Percentiles rank a stretch among this genome's conserved stretches.
Conservation (phyloP, 2,329 filamentous ascomycete genomes). For the Pyrenophora teres region DNA sequence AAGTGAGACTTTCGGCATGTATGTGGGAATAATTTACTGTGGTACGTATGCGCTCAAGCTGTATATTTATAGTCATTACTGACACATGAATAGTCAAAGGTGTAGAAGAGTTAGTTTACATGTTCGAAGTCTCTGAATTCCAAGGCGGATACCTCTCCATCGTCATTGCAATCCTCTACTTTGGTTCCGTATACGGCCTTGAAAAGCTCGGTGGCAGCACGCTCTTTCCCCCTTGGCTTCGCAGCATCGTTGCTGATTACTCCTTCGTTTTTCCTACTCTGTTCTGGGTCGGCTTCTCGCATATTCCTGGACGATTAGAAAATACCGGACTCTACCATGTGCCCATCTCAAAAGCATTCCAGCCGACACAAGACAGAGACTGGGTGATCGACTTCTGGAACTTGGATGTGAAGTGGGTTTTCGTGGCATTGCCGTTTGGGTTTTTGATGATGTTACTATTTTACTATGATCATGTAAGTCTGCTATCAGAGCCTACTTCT, state of each 20-base stretch:
- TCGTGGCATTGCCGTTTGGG: conserved; percentile 59
- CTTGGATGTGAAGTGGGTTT: conserved; percentile 57
- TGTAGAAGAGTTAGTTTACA: conserved; percentile 60
- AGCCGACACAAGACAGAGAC: conserved; percentile 52
- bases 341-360: conserved; percentile 53
- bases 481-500: background rate
- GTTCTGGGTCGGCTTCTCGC: conserved; percentile 60
- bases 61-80: background rate
- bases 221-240: conserved; percentile 51
- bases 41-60: conserved; percentile 37
- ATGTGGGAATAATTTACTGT: conserved; percentile 62
- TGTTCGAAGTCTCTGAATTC: conserved; percentile 51
- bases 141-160: conserved; percentile 56
- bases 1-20: conserved; percentile 59
- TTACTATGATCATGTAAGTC: conserved; percentile 59
- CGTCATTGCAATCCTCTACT: conserved; percentile 59
- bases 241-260: conserved; percentile 58
- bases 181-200: conserved; percentile 56
- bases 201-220: conserved; percentile 56
- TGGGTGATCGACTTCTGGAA: conserved; percentile 62
- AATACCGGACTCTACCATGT: conserved; percentile 50
- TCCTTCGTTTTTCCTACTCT: conserved; percentile 55
- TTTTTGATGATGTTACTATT: conserved; percentile 61
- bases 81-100: conserved; percentile 53
- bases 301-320: conserved; percentile 56